A percentile compares a stretch with the other conserved stretches of the same genome.
These are phyloP conservation scores for Tetrahymena elliotti DNA, from an alignment of 73 alveolate genomes.

Conservation along the genomic window DNA sequence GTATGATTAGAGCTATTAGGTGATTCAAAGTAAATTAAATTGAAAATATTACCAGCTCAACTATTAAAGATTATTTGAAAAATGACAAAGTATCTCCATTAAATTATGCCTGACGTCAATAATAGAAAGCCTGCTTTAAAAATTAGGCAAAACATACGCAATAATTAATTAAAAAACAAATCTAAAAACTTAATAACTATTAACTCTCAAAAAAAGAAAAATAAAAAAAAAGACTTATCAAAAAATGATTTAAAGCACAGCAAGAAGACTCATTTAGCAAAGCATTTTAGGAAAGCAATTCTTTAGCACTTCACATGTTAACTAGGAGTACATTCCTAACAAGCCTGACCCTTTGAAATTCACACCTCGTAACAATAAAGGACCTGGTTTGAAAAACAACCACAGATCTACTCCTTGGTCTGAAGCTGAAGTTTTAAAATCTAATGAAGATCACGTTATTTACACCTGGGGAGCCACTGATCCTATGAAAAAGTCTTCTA, in stretches of 20 bases:
- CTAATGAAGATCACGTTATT: constrained; percentile 36
- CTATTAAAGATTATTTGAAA: neutral
- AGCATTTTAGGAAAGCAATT: neutral
- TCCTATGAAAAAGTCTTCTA: constrained; percentile 30
- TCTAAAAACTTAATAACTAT: neutral
- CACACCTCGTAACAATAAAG: constrained; percentile 25
- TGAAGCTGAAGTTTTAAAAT: neutral
- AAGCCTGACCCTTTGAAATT: constrained; percentile 6
- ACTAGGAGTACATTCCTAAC: constrained; percentile 6
- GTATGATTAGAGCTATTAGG: neutral
- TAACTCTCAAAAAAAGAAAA: neutral
- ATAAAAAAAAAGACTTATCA: neutral
- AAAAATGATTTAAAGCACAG: neutral
- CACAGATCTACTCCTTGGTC: constrained; percentile 17
- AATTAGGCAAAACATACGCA: neutral
- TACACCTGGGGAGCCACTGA: constrained; percentile 50
- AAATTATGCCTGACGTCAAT: neutral
- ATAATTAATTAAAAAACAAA: neutral
- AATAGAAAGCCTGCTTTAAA: neutral
- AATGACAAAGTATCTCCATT: neutral
- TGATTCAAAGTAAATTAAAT: neutral
- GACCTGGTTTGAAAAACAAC: neutral
- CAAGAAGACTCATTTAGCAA: neutral
- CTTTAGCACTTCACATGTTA: neutral
- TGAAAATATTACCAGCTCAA: neutral